phyloP scores from a whole-genome alignment of 139 green algal genomes.

The Tetraselmis striata region DNA sequence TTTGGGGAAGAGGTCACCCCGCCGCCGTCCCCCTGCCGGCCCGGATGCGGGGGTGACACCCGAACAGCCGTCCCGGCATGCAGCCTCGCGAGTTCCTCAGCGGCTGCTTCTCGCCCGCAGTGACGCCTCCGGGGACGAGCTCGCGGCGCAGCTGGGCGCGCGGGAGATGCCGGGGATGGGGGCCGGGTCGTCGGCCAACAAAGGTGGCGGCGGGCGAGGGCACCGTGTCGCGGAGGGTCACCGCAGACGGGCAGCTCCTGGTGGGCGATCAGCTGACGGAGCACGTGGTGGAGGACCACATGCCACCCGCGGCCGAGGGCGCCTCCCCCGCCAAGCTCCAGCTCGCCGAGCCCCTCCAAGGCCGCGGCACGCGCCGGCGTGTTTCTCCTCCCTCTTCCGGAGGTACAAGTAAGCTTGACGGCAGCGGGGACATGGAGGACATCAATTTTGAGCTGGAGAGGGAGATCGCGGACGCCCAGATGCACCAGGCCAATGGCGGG shows the following conservation, averaged over 20 bases:
- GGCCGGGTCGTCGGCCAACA: no score
- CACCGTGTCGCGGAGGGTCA: no score
- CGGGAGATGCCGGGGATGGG: no score
- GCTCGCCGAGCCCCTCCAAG: background rate
- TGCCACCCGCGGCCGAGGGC: background rate
- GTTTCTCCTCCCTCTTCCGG: no score
- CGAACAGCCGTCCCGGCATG: background rate
- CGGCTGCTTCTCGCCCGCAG: background rate
- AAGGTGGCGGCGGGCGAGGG: no score
- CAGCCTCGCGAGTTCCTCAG: background rate
- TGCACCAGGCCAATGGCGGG: no score
- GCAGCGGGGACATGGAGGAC: background rate
- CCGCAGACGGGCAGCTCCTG: background rate
- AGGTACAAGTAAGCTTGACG: background rate
- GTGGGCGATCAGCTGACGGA: background rate
- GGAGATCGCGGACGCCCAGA: background rate
- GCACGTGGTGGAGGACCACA: background rate
- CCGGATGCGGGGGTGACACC: background rate
- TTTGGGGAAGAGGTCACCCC: no score
- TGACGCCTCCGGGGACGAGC: background rate
- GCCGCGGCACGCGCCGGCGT: no score
- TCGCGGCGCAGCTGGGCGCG: no score
- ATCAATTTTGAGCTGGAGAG: background rate
- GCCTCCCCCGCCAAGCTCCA: background rate
- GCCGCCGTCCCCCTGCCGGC: no score